Conservation (phyloP, 2,329 filamentous ascomycete species). For the Blastomyces parvus region DNA sequence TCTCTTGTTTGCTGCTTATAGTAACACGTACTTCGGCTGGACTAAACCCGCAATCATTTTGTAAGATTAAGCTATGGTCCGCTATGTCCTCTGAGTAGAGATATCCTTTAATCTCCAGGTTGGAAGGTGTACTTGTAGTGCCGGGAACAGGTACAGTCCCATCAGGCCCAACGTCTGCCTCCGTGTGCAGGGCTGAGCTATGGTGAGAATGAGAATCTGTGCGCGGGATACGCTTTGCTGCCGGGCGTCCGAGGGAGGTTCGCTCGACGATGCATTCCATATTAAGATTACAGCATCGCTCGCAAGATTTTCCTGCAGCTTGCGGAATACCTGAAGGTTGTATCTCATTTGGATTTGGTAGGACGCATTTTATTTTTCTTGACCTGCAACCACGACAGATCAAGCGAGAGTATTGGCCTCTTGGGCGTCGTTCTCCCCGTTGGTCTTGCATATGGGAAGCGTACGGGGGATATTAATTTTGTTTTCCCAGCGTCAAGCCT, state of each 20-base stretch:
- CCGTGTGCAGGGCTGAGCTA: not conserved
- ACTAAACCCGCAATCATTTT: not conserved
- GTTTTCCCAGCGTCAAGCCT: not conserved
- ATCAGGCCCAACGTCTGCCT: not conserved
- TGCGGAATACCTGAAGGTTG: conserved; percentile 9
- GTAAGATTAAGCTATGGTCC: not conserved
- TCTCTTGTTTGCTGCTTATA: conserved; percentile 3
- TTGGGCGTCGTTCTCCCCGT: conserved; percentile 1
- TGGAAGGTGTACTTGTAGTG: not conserved
- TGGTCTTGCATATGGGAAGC: conserved; percentile 1
- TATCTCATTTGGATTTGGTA: conserved; percentile 10
- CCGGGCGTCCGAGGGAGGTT: conserved; percentile 14
- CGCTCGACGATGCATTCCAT: conserved; percentile 17
- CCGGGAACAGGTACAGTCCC: not conserved
- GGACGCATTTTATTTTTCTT: conserved; percentile 18
- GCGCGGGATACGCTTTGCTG: conserved; percentile 1
- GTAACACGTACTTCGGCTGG: not conserved
- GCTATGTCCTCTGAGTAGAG: not conserved
- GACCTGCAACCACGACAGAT: conserved; percentile 17
- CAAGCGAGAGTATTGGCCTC: conserved; percentile 16
- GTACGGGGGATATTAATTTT: too few relatives aligned
- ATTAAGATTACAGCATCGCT: conserved; percentile 16
- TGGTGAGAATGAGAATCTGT: not conserved
- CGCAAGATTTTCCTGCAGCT: conserved; percentile 12
- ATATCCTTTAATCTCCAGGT: conserved; percentile 1